Base-by-base conservation (phyloP, 805 yeast genomes). In the Metschnikowia lochheadii region DNA sequence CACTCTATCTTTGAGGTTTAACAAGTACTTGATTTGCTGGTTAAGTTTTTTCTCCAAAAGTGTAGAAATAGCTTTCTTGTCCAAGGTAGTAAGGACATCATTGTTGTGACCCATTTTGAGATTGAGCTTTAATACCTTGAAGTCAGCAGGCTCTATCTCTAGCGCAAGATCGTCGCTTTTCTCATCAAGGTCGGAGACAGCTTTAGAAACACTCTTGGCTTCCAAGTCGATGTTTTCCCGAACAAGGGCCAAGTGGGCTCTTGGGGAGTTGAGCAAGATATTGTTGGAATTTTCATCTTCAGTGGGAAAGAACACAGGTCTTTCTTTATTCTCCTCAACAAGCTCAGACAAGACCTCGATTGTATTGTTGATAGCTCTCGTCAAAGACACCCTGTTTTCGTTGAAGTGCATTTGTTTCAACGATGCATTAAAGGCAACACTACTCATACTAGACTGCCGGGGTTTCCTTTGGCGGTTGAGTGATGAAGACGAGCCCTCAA, bases 351-450 rank as follows among this genome's bases (percentile, higher is more conserved):
- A 61, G 26, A 85, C 60, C 36, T 76, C 78, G 13, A 76, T 68
- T 1, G 84, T 78, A 31, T 78, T 73, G 52, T 76, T 69, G 50
- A 87, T 83, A 1, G 84, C 76, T 46, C 87, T 72, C 51, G 82
- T 85, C 49, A 91, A 70, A 0, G 85, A 77, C 0, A 81, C 70
- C 49, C 86, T 78, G 69, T 84, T 84, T 58, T 84, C 83, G 62
- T 89, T 89, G 64, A 87, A 92, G 53, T 81, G 86, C 50, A 85
- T 68, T 62, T 91, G 96, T 51, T 83, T 81, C 32, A 85, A 64
- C 47, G 89, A 85, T 1, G 85, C 73, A 42, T 75, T 71, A 52
- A 75, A 60, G n/a, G 61, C 73, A 54, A 52, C 55, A 49, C 55
- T 54, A 44, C 53, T 52, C 49, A 54, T 58, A 40, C 59, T 57